Conservation (phyloP, 176 grass and related monocot species). For the Juncus inflexus region DNA sequence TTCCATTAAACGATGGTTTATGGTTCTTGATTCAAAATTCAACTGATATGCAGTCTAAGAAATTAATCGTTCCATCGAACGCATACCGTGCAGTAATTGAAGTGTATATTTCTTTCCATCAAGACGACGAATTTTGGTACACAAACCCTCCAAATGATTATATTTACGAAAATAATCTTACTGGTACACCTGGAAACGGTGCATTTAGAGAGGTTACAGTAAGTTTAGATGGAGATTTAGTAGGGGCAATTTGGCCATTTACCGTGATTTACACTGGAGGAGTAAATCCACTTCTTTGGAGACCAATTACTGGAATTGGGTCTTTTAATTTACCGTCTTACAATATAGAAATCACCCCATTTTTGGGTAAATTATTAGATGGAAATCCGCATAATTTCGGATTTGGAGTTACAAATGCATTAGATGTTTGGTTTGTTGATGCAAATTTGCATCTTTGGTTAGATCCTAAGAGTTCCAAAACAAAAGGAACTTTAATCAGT, state of each 20-base stretch:
- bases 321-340: slow-evolving; percentile 85
- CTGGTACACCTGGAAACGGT: slow-evolving; percentile 22
- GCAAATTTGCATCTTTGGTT: slow-evolving; percentile 92
- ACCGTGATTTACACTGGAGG: slow-evolving; percentile 79
- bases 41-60: slow-evolving; percentile 32
- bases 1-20: slow-evolving; percentile 53
- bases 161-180: slow-evolving; percentile 36
- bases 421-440: slow-evolving; percentile 57
- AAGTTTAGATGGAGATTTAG: slow-evolving; percentile 45
- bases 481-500: slow-evolving; percentile 34
- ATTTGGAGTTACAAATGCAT: slow-evolving; percentile 56
- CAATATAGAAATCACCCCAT: slow-evolving; percentile 72
- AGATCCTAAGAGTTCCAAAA: slow-evolving; percentile 36
- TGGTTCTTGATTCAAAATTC: slow-evolving; percentile 65
- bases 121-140: slow-evolving; percentile 80
- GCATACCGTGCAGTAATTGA: slow-evolving; percentile 66
- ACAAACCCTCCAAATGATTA: slow-evolving; percentile 28
- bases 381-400: slow-evolving; percentile 48
- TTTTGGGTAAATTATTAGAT: slow-evolving; percentile 54
- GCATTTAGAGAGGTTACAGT: slow-evolving; percentile 77
- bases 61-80: slow-evolving; percentile 45
- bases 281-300: slow-evolving; percentile 59
- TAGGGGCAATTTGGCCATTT: slow-evolving; percentile 82
- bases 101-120: slow-evolving; percentile 70
- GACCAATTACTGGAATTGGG: slow-evolving; percentile 67